These are phyloP conservation scores for Tylopilus vinaceipallidus DNA, from an alignment of 768 basidiomycete species.

Conservation along the genomic window DNA sequence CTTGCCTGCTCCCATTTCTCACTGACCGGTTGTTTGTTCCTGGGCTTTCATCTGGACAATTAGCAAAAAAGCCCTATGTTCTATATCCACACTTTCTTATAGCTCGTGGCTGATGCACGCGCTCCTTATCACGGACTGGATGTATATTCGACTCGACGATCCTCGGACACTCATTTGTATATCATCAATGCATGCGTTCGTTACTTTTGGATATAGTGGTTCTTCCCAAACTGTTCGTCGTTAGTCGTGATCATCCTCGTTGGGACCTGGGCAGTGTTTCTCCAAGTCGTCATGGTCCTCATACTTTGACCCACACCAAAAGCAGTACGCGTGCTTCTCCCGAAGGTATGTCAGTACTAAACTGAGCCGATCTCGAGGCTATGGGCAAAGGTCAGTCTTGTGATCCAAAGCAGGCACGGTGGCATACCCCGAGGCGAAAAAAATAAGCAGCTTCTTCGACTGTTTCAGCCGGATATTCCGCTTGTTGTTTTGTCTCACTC, in stretches of 20 bases:
- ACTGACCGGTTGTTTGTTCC: slow-evolving; percentile 11
- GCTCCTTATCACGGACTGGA: slow-evolving; percentile 22
- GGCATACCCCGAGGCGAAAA: slow-evolving; percentile 59
- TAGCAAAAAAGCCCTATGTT: neutral
- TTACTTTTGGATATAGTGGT: slow-evolving; percentile 2
- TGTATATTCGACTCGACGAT: slow-evolving; percentile 17
- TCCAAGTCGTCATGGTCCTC: slow-evolving; percentile 57
- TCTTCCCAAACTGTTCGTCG: neutral
- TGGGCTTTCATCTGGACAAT: neutral
- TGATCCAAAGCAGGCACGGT: slow-evolving; percentile 4
- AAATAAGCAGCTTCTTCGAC: slow-evolving; percentile 69
- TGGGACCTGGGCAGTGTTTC: slow-evolving; percentile 66
- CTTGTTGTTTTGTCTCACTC: slow-evolving; percentile 25
- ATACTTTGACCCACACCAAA: slow-evolving; percentile 86
- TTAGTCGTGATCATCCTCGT: slow-evolving; percentile 81
- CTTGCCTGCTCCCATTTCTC: slow-evolving; percentile 36
- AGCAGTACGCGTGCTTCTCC: slow-evolving; percentile 71
- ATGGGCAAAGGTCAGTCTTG: slow-evolving; percentile 14
- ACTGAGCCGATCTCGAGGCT: slow-evolving; percentile 72
- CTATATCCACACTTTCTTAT: neutral
- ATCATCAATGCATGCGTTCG: slow-evolving; percentile 26
- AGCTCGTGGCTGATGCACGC: slow-evolving; percentile 1
- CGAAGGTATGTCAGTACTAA: slow-evolving; percentile 75
- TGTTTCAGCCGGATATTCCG: slow-evolving; percentile 48
- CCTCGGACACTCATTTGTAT: slow-evolving; percentile 31